These are phyloP conservation scores for Eucalyptus cladocalyx DNA, from an alignment of 345 rosid species.

Conservation along the genomic window DNA sequence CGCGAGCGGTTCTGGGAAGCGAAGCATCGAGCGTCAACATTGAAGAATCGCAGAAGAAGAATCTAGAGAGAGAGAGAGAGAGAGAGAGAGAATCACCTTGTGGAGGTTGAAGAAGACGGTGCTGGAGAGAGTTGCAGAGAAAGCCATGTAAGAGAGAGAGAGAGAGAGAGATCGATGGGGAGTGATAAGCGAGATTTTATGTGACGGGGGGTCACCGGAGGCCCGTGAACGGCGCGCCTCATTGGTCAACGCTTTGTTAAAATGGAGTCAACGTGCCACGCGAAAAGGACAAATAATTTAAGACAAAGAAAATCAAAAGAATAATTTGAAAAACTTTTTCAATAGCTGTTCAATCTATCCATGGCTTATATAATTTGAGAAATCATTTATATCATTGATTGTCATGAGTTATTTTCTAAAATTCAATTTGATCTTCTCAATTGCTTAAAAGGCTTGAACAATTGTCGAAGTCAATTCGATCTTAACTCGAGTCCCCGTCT, in stretches of 20 bases:
- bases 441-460: too few relatives aligned
- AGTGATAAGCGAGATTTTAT: background rate
- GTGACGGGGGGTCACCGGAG: background rate
- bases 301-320: too few relatives aligned
- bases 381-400: background rate
- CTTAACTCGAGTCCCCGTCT: fast-evolving
- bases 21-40: background rate
- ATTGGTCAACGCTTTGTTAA: background rate
- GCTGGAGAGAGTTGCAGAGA: background rate
- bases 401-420: background rate
- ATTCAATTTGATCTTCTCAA: background rate
- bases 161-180: background rate
- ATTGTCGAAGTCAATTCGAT: too few relatives aligned
- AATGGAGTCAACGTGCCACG: background rate
- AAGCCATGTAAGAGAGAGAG: background rate
- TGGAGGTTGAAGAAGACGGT: background rate
- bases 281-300: background rate
- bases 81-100: background rate
- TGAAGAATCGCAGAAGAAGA: background rate
- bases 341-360: background rate
- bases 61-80: background rate
- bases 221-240: background rate
- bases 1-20: background rate
- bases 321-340: too few relatives aligned
- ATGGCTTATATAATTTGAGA: background rate